A percentile compares a stretch with the other conserved stretches of the same genome.
phyloP scores from a whole-genome alignment of 192 early-diverging fungal species.

The Coemansia sp. region DNA sequence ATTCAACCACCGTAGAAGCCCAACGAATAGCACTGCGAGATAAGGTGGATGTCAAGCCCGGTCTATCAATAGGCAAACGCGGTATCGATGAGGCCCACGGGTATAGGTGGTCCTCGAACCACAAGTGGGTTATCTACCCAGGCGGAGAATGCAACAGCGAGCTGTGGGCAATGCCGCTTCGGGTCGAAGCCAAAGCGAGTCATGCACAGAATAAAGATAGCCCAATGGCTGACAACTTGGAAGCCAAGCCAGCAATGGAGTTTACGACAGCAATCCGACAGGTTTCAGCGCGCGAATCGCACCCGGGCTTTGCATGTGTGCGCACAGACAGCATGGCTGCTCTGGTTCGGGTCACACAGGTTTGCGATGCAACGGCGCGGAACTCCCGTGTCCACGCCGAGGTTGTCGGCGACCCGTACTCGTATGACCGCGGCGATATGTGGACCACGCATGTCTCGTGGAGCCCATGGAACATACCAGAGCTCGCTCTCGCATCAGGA shows the following conservation, averaged over 20 bases:
- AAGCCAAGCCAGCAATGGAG: constrained; percentile 19
- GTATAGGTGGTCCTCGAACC: constrained; percentile 29
- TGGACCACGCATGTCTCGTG: constrained; percentile 41
- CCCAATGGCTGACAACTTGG: background rate
- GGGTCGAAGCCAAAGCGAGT: background rate
- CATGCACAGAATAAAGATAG: background rate
- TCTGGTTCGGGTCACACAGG: constrained; percentile 15
- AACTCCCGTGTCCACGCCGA: constrained; percentile 9
- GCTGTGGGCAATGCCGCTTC: constrained; percentile 37
- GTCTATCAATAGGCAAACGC: background rate
- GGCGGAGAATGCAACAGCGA: constrained; percentile 38
- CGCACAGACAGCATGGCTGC: constrained; percentile 46
- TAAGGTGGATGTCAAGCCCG: constrained; percentile 16
- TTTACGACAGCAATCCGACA: constrained; percentile 45
- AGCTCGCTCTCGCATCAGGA: constrained; percentile 38
- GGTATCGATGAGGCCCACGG: background rate
- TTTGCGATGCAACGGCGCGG: background rate
- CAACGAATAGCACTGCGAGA: background rate
- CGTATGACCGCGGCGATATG: constrained; percentile 34
- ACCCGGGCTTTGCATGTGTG: constrained; percentile 33
- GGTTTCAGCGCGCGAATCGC: constrained; percentile 12
- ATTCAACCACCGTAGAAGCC: background rate
- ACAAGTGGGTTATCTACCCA: constrained; percentile 33
- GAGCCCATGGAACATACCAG: constrained; percentile 32
- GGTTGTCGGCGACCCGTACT: constrained; percentile 20